Conservation (phyloP, 441 rosid genomes). For the Pelargonium cotyledonis region DNA sequence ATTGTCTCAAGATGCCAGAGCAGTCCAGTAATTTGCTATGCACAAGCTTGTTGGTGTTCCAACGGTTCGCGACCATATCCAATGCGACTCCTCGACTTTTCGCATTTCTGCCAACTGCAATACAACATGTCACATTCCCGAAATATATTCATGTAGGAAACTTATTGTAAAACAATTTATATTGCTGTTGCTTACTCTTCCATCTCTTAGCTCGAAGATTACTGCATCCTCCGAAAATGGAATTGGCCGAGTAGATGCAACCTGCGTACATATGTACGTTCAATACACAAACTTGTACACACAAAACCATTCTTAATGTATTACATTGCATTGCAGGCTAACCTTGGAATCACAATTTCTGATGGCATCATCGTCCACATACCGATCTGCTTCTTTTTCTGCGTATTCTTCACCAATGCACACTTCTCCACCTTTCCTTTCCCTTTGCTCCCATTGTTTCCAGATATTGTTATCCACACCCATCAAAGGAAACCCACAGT, state of each 20-base stretch:
- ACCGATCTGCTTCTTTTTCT: constrained; percentile 25
- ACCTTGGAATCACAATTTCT: constrained; percentile 49
- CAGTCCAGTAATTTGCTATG: constrained; percentile 47
- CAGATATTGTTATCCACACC: too few species aligned
- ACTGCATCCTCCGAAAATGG: constrained; percentile 49
- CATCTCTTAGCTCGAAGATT: constrained; percentile 61
- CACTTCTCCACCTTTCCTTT: constrained; percentile 21
- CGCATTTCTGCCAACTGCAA: constrained; percentile 58
- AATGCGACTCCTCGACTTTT: constrained; percentile 27
- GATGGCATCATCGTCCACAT: not conserved
- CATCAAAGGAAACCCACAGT: constrained; percentile 38
- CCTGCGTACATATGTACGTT: constrained; percentile 28
- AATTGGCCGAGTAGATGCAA: constrained; percentile 56
- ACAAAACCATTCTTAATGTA: not conserved
- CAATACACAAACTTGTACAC: too few species aligned
- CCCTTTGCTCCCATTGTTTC: not conserved
- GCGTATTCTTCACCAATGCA: constrained; percentile 22
- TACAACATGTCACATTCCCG: not conserved
- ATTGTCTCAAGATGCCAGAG: constrained; percentile 43
- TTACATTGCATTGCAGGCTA: constrained; percentile 7
- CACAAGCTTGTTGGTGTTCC: constrained; percentile 53
- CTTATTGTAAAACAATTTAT: not conserved
- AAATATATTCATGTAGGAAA: too few species aligned
- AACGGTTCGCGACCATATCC: constrained; percentile 56
- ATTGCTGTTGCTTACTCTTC: constrained; percentile 49